These are phyloP conservation scores for Fagopyrum esculentum DNA, from an alignment of 148 eudicot species.

Conservation along the genomic window DNA sequence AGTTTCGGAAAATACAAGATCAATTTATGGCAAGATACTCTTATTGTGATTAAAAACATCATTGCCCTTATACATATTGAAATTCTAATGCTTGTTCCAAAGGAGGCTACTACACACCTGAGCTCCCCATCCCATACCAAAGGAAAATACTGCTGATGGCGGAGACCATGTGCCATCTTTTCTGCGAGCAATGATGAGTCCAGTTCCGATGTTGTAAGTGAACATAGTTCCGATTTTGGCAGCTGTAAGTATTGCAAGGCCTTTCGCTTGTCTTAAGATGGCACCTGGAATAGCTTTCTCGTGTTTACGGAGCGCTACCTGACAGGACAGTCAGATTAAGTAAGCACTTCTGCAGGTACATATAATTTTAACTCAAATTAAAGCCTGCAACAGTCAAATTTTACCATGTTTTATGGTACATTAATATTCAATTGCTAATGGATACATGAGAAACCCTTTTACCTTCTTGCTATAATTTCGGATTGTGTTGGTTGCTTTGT, in stretches of 20 bases:
- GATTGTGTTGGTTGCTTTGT: conserved; percentile 62
- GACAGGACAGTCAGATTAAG: background rate
- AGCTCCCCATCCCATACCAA: conserved; percentile 74
- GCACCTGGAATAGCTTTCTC: conserved; percentile 51
- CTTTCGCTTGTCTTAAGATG: conserved; percentile 52
- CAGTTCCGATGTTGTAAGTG: conserved; percentile 64
- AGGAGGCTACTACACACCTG: conserved; percentile 27
- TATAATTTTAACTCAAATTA: background rate
- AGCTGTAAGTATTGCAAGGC: conserved; percentile 57
- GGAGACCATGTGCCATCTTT: conserved; percentile 76
- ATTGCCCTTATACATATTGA: no score
- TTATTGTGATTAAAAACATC: no score
- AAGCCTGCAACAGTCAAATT: background rate
- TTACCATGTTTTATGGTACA: background rate
- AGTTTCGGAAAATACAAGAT: no score
- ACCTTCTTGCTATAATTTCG: conserved; percentile 38
- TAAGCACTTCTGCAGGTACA: background rate
- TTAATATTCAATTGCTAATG: background rate
- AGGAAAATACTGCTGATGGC: conserved; percentile 57
- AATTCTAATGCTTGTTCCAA: background rate
- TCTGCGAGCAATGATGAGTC: conserved; percentile 52
- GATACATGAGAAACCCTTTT: conserved; percentile 6
- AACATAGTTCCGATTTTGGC: conserved; percentile 61
- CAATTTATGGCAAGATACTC: no score
- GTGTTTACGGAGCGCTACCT: conserved; percentile 44